These are phyloP conservation scores for Cryphonectria nitschkei DNA, from an alignment of 2,329 filamentous ascomycete species.

Conservation along the genomic window DNA sequence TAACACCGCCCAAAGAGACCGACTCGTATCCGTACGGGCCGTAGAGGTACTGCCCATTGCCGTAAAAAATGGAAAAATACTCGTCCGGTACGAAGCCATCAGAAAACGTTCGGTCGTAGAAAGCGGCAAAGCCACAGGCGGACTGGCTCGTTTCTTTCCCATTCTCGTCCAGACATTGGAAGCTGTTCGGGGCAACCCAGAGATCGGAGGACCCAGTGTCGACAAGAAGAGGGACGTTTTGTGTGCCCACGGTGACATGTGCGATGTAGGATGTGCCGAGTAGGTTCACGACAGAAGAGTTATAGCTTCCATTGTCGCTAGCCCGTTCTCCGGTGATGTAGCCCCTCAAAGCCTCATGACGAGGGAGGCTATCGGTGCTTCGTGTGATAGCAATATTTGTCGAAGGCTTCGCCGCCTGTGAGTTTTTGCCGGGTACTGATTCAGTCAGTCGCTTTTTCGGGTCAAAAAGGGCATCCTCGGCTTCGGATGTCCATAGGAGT, in stretches of 20 bases:
- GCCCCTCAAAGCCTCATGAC: conserved; percentile 4
- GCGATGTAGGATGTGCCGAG: conserved; percentile 33
- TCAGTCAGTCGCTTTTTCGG: not conserved
- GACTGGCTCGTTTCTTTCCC: not conserved
- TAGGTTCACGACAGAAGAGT: not conserved
- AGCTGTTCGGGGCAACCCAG: conserved; percentile 19
- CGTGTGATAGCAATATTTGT: not conserved
- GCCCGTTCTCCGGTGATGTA: not conserved
- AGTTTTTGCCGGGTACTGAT: not conserved
- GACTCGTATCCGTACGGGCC: conserved; percentile 22
- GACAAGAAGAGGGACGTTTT: conserved; percentile 35
- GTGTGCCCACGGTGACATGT: conserved; percentile 34
- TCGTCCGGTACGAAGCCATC: conserved; percentile 8
- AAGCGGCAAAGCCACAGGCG: conserved; percentile 12
- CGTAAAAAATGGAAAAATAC: conserved; percentile 25
- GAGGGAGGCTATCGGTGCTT: not conserved
- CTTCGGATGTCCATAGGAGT: not conserved
- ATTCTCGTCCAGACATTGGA: conserved; percentile 21
- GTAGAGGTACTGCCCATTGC: conserved; percentile 19
- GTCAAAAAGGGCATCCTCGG: not conserved
- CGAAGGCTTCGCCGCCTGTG: not conserved
- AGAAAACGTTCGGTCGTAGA: conserved; percentile 8
- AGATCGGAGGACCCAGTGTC: conserved; percentile 36
- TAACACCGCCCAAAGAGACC: conserved; percentile 18
- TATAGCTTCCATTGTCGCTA: not conserved